A percentile compares a stretch with the other conserved stretches of the same genome.
Conservation (phyloP, 768 basidiomycete genomes). For the Boletus rex-veris region DNA sequence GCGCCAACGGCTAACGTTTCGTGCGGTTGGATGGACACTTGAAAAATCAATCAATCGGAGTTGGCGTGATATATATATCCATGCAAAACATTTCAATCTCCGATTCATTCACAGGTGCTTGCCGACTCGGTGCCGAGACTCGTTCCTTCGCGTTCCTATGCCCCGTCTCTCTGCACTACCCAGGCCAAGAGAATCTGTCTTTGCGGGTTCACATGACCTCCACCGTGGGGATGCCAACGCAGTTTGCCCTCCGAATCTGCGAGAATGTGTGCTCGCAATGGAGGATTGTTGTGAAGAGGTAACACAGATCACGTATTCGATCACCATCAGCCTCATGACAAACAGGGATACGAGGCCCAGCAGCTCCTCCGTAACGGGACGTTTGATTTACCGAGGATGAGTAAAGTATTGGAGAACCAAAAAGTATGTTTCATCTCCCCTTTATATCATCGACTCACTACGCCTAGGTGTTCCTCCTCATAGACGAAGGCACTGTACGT, state of each 20-base stretch:
- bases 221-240: conserved; percentile 62
- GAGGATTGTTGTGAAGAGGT: conserved; percentile 83
- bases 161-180: conserved; percentile 50
- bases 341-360: conserved; percentile 65
- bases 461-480: conserved; percentile 67
- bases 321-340: neutral
- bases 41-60: conserved; percentile 25
- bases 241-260: conserved; percentile 66
- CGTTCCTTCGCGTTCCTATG: conserved; percentile 30
- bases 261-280: conserved; percentile 74
- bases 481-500: conserved; percentile 69
- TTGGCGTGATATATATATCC: conserved; percentile 29
- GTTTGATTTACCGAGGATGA: conserved; percentile 68
- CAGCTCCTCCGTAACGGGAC: conserved; percentile 67
- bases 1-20: conserved; percentile 58
- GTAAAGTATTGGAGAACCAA: conserved; percentile 62
- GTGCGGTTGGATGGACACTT: conserved; percentile 66
- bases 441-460: conserved; percentile 3
- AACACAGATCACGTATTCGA: conserved; percentile 5
- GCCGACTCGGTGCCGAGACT: conserved; percentile 11
- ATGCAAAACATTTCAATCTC: conserved; percentile 22
- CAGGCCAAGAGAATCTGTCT: conserved; percentile 60
- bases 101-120: conserved; percentile 17
- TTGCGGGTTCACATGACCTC: conserved; percentile 61
- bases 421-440: conserved; percentile 39